phyloP scores from a whole-genome alignment of 495 filamentous ascomycete genomes.

The Durotheca rogersii region DNA sequence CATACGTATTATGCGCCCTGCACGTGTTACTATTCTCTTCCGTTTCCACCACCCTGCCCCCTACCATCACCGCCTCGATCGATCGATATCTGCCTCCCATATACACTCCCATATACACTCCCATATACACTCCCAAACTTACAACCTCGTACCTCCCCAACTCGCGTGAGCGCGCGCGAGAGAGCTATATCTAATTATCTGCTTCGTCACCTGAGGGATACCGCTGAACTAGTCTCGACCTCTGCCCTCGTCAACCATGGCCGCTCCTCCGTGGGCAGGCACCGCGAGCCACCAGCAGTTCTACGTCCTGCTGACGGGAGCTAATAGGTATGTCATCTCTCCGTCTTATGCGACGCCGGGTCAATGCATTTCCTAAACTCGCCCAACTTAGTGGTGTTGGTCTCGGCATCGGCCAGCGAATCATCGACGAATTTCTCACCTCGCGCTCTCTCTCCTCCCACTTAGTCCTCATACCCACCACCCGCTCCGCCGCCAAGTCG shows the following conservation, averaged over 20 bases:
- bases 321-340: conserved; percentile 62
- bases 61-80: conserved; percentile 25
- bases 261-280: conserved; percentile 52
- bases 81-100: neutral
- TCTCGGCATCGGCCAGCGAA: conserved; percentile 78
- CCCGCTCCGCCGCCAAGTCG: conserved; percentile 61
- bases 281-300: conserved; percentile 47
- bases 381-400: conserved; percentile 84
- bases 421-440: conserved; percentile 86
- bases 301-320: conserved; percentile 67
- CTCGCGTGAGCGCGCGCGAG: too few relatives aligned
- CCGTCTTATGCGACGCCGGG: too few relatives aligned
- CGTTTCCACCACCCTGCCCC: conserved; percentile 2
- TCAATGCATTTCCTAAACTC: too few relatives aligned
- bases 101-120: neutral
- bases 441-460: conserved; percentile 61
- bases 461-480: conserved; percentile 66
- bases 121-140: neutral
- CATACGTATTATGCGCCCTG: too few relatives aligned
- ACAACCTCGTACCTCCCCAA: too few relatives aligned
- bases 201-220: too few relatives aligned
- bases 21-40: neutral
- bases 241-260: conserved; percentile 31
- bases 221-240: neutral
- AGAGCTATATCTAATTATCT: too few relatives aligned